Evolutionary conservation across 2,329 filamentous ascomycete species (phyloP), one percentile per base, ranked within the genome.

Genomic region (Colletotrichum coccodes): DNA sequence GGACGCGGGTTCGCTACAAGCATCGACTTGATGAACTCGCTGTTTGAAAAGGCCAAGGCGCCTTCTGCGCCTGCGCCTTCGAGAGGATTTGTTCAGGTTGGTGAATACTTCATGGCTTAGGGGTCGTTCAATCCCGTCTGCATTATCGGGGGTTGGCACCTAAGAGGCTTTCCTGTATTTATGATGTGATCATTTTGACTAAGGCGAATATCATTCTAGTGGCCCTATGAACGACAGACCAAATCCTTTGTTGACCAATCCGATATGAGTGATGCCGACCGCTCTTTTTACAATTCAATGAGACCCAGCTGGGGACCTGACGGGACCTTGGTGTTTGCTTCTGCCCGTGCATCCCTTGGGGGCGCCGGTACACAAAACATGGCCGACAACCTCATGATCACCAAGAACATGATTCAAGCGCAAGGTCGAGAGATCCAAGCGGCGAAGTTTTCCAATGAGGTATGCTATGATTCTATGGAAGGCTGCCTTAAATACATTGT

Each of bases 21-120:
- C 76, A 97, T 98, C 81, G 96, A 98, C 83, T 84, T 98, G 78
- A 98, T 97, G 94, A 95, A 97, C 78, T 97, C 94, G 54, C 84
- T 98, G 64, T 98, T 97, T 80, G 92, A 93, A 78, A 89, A 92
- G 80, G 86, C 90, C 71, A 90, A 88, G 82, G 86, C 85, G 60
- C 86, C 86, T 71, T 80, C 82, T 60, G 84, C 83, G 71, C 81
- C 84, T 40, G 76, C 84, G 72, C 79, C 85, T 69, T 82, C 84
- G 74, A 89, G 89, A 82, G 92, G 93, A 77, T 93, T 95, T 81
- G 91, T 87, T 66, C 87, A 98, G 95, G 96, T 98, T 90, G 92
- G 95, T 95, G 81, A 84, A 75, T 77, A 79, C 72, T 73, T 82
- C 77, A 80, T 73, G 47, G 61, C 58, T 53, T 68, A 58, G 56